Conservation (phyloP, 768 basidiomycete genomes). For the Hypsizygus marmoreus region DNA sequence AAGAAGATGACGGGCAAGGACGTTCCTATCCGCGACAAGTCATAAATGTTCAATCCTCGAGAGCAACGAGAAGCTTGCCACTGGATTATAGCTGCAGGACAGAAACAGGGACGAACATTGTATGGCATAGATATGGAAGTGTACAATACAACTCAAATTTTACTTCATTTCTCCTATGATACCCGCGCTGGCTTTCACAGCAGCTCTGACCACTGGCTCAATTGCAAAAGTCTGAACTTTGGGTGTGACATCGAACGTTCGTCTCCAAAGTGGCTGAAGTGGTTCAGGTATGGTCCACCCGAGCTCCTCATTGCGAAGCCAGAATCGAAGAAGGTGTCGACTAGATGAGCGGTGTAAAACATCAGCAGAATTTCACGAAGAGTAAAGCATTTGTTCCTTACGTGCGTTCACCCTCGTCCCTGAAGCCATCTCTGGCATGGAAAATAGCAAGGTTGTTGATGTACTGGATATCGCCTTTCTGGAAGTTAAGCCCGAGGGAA, state of each 20-base stretch:
- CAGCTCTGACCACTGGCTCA: conserved; percentile 16
- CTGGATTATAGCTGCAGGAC: too few species aligned
- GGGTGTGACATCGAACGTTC: conserved; percentile 13
- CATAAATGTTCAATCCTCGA: too few species aligned
- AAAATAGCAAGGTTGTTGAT: conserved; percentile 47
- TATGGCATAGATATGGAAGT: too few species aligned
- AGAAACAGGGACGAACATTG: too few species aligned
- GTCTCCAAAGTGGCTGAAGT: conserved; percentile 15
- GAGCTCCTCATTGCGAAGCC: conserved; percentile 17
- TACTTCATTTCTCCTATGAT: too few species aligned
- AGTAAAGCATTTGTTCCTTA: conserved; percentile 29
- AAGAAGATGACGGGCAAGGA: conserved; percentile 39
- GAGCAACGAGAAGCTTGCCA: too few species aligned
- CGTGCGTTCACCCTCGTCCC: conserved; percentile 40
- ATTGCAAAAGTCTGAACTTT: conserved; percentile 17
- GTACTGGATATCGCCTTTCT: conserved; percentile 52
- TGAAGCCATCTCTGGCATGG: conserved; percentile 46
- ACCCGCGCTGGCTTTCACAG: conserved; percentile 8
- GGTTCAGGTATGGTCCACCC: conserved; percentile 14
- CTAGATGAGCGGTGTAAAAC: conserved; percentile 4
- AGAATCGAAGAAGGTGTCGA: conserved; percentile 15
- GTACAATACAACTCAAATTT: too few species aligned
- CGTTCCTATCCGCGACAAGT: conserved; percentile 36
- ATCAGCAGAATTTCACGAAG: neutral
- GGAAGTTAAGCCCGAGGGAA: conserved; percentile 44